Evolutionary conservation across 202 grass and related monocot genomes (phyloP).

Genomic region (Saccharum hybrid): DNA sequence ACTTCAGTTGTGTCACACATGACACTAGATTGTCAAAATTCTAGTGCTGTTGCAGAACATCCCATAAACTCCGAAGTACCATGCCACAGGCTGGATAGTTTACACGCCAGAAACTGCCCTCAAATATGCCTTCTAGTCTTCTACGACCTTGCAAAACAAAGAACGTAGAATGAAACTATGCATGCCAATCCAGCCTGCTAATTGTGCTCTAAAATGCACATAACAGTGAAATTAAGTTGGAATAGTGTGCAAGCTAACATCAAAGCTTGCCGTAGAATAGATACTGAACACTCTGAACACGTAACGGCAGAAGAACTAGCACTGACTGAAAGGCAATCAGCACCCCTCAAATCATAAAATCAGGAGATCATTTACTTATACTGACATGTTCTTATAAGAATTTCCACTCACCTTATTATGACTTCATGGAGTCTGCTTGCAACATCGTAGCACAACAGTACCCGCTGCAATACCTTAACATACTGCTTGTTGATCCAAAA

Average conservation of each 20-base stretch:
- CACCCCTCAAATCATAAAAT: constrained; percentile 2
- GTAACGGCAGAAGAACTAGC: neutral
- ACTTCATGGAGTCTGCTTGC: constrained; percentile 1
- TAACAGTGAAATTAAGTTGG: neutral
- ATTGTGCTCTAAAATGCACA: neutral
- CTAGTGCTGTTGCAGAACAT: neutral
- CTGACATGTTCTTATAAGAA: neutral
- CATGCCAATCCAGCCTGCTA: neutral
- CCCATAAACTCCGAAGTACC: neutral
- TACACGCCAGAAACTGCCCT: constrained; percentile 17
- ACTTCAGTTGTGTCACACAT: too few relatives aligned
- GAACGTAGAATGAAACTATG: neutral
- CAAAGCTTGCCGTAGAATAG: neutral
- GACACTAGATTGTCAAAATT: neutral
- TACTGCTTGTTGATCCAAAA: constrained; percentile 18
- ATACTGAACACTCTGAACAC: neutral
- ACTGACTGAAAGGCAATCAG: neutral
- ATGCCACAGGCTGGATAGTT: neutral
- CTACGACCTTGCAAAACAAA: constrained; percentile 1
- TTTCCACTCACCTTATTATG: constrained; percentile 11
- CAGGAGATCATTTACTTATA: constrained; percentile 2
- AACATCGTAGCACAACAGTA: neutral
- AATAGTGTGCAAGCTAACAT: neutral
- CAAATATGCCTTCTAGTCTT: neutral
- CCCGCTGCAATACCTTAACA: neutral